These are phyloP conservation scores for Sporothrix mexicana DNA, from an alignment of 2,329 filamentous ascomycete species.

Conservation along the genomic window DNA sequence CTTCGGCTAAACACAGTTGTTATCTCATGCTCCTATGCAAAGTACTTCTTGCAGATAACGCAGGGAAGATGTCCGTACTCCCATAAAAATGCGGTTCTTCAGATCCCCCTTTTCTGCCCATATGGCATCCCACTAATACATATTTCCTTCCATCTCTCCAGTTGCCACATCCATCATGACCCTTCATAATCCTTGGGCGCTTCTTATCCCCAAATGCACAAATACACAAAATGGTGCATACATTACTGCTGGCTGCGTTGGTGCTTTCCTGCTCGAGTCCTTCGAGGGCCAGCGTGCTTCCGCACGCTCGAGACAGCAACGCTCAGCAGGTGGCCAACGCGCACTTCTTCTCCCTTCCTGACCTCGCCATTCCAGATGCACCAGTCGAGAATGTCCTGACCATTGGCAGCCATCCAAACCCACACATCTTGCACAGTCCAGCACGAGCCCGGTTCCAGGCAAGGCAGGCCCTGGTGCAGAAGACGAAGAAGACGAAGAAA, in stretches of 20 bases:
- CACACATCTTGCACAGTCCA: not conserved
- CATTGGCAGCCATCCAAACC: constrained; percentile 1
- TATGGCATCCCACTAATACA: no score
- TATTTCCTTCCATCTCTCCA: no score
- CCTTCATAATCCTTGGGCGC: no score
- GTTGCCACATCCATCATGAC: no score
- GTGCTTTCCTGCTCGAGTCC: not conserved
- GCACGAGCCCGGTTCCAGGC: not conserved
- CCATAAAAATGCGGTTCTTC: not conserved
- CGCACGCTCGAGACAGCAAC: not conserved
- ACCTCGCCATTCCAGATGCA: constrained; percentile 15
- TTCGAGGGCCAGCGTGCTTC: not conserved
- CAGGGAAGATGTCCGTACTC: no score
- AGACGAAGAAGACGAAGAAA: not conserved
- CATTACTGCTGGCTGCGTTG: not conserved
- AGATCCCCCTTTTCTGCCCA: no score
- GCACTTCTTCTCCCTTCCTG: not conserved
- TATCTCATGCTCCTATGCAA: no score
- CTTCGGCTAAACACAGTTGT: not conserved
- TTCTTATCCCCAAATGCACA: no score
- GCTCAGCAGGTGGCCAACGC: not conserved
- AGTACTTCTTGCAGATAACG: no score
- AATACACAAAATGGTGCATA: not conserved
- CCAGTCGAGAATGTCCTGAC: not conserved
- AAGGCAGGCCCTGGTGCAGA: not conserved